A percentile compares a stretch with the other conserved stretches of the same genome.
Evolutionary conservation across 1,139 yeast species (phyloP).

Genomic region (Candida labiduridarum): DNA sequence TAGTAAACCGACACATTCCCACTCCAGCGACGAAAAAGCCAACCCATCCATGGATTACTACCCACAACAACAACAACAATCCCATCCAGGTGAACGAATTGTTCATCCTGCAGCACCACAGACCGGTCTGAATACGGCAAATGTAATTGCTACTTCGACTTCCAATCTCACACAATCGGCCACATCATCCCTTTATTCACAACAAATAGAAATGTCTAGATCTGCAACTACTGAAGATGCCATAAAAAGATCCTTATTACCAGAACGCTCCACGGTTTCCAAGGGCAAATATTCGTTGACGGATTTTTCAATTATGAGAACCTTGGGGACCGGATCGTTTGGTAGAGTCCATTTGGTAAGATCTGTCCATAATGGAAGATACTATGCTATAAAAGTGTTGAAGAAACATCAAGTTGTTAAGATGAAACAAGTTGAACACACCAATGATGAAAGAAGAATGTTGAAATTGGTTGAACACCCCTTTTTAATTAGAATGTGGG

Average conservation of each 20-base stretch:
- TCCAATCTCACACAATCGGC: slow-evolving; percentile 12
- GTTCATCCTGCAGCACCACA: slow-evolving; percentile 16
- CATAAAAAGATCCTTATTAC: slow-evolving; percentile 33
- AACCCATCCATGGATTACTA: slow-evolving; percentile 6
- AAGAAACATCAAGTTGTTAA: slow-evolving; percentile 60
- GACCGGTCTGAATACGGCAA: slow-evolving; percentile 14
- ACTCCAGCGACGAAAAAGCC: background rate
- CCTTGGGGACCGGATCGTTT: slow-evolving; percentile 63
- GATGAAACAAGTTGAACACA: slow-evolving; percentile 66
- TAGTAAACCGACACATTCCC: slow-evolving; percentile 16
- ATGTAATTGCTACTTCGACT: slow-evolving; percentile 13
- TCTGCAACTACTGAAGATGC: slow-evolving; percentile 27
- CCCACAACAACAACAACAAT: slow-evolving; percentile 4
- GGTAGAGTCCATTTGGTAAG: slow-evolving; percentile 65
- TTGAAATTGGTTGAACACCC: slow-evolving; percentile 60
- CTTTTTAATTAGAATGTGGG: slow-evolving; percentile 65
- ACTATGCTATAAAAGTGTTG: slow-evolving; percentile 61
- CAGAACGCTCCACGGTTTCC: slow-evolving; percentile 39
- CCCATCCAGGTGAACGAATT: slow-evolving; percentile 19
- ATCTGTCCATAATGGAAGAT: slow-evolving; percentile 60
- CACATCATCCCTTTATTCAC: slow-evolving; percentile 7
- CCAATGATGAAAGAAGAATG: slow-evolving; percentile 63
- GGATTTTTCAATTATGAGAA: slow-evolving; percentile 56
- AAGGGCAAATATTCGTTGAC: slow-evolving; percentile 58
- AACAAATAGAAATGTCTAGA: slow-evolving; percentile 12